These are phyloP conservation scores for Halophytophthora batemanensis DNA, from an alignment of 352 stramenopile species.

Conservation along the genomic window DNA sequence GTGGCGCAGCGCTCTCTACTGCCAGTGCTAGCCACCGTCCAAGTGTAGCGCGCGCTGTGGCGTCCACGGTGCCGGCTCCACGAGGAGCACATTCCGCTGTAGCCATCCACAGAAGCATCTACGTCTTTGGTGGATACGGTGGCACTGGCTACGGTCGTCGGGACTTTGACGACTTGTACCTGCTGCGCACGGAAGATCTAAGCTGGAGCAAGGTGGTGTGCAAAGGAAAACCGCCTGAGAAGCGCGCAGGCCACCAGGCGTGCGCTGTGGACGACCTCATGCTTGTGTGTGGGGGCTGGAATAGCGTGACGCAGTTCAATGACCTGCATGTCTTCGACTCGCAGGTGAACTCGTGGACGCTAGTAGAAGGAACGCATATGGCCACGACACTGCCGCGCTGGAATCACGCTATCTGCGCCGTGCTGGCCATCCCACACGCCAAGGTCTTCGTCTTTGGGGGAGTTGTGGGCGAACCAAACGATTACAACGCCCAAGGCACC, in stretches of 20 bases:
- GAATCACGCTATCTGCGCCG: conserved; percentile 92
- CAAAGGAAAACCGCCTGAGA: conserved; percentile 87
- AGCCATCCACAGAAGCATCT: conserved; percentile 78
- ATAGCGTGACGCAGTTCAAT: conserved; percentile 93
- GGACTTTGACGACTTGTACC: conserved; percentile 94
- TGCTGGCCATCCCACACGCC: conserved; percentile 93
- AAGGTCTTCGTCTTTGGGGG: conserved; percentile 98
- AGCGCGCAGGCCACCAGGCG: conserved; percentile 91
- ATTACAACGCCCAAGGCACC: conserved; percentile 80
- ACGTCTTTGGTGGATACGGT: conserved; percentile 96
- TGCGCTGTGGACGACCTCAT: conserved; percentile 89
- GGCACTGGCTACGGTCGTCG: conserved; percentile 87
- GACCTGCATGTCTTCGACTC: conserved; percentile 94
- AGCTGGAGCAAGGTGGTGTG: conserved; percentile 79
- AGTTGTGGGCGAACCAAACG: conserved; percentile 87
- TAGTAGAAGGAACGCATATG: conserved; percentile 75
- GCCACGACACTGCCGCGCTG: conserved; percentile 84
- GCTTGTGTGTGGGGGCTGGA: conserved; percentile 95
- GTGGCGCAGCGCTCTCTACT: conserved; percentile 7
- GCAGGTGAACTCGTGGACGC: conserved; percentile 79
- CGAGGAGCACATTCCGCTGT: conserved; percentile 89
- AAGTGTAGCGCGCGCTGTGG: conserved; percentile 19
- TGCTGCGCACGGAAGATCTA: conserved; percentile 87
- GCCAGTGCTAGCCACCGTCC: conserved; percentile 57
- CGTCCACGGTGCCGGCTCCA: conserved; percentile 59